Base-by-base conservation (phyloP, 1,139 yeast species). In the Saccharomycopsis crataegensis region DNA sequence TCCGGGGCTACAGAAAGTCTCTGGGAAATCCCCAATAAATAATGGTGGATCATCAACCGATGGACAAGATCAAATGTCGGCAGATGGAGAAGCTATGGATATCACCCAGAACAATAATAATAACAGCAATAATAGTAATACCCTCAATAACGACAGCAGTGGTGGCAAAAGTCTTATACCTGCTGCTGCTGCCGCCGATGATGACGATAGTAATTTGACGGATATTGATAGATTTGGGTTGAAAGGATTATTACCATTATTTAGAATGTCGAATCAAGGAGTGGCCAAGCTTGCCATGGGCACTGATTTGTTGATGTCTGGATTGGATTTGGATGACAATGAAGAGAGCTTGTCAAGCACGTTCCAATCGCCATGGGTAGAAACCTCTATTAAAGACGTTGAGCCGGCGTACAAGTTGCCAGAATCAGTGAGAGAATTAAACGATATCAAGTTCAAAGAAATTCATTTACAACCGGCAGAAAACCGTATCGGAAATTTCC, bases 351-450 rank as follows among this genome's bases (percentile, higher is more conserved):
- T 45, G 72, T 75, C 16, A 74, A 79, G 57, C 73, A 80, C 82
- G n/a, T 80, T 91, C 64, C 83, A 95, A 33, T 85, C 96, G 11
- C 98, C 98, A 11, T 93, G 98, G 98, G 76, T 87, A 42, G 98
- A 91, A 65, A 87, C 96, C 1, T 81, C 95, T 11, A 76, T 94
- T 62, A 83, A 90, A 55, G 91, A 86, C 61, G 96, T 91, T n/a
- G 96, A 89, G 62, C 99, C 99, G 2, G 77, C 75, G 59, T 88
- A 80, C 66, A 67, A 67, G 42, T 70, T 82, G 38, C 95, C 96
- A 1, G 62, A 68, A 14, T 46, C 54, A 16, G 52, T 57, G 14
- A 52, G 33, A 36, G 43, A 54, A 14, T 17, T 57, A 31, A 57
- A 57, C 22, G 43, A 48, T 58, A 74, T 73, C 49, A 74, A 78